Conservation (phyloP, 768 basidiomycete genomes). For the Clavaria fumosa region DNA sequence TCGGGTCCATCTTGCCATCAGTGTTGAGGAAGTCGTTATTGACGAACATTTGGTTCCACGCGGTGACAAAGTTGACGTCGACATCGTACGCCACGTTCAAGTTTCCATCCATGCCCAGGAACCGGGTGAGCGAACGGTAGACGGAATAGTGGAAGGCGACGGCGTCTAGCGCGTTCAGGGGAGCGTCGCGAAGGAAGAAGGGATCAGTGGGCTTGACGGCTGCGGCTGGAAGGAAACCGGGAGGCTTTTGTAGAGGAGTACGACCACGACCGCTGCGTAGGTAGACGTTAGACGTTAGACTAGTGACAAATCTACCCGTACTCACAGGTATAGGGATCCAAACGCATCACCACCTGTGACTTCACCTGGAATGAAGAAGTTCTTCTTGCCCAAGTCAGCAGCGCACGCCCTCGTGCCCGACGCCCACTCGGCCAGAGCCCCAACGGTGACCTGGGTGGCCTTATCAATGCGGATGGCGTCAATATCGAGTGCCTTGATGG, state of each 20-base stretch:
- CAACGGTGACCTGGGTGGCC: constrained; percentile 79
- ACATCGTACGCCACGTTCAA: constrained; percentile 81
- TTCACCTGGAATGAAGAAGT: constrained; percentile 87
- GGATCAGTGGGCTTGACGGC: constrained; percentile 39
- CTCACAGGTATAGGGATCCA: constrained; percentile 72
- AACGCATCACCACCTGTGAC: constrained; percentile 91
- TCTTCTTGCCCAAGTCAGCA: constrained; percentile 50
- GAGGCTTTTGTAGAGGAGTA: constrained; percentile 53
- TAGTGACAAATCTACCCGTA: constrained; percentile 8
- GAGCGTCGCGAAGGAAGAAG: constrained; percentile 64
- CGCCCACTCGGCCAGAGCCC: constrained; percentile 66
- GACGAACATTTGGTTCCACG: constrained; percentile 88
- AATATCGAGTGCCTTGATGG: constrained; percentile 75
- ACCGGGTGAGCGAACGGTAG: constrained; percentile 73
- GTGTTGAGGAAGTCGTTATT: constrained; percentile 75
- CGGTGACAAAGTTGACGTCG: constrained; percentile 65
- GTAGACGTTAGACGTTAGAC: constrained; percentile 1
- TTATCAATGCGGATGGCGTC: constrained; percentile 96
- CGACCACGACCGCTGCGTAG: constrained; percentile 68
- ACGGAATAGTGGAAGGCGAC: constrained; percentile 92
- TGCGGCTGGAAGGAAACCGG: constrained; percentile 52
- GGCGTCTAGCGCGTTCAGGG: constrained; percentile 49
- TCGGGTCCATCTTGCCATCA: constrained; percentile 55
- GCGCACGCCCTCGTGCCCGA: constrained; percentile 64
- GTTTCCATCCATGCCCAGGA: constrained; percentile 94